phyloP scores from a whole-genome alignment of 306 rosid genomes.

The Vigna angularis region DNA sequence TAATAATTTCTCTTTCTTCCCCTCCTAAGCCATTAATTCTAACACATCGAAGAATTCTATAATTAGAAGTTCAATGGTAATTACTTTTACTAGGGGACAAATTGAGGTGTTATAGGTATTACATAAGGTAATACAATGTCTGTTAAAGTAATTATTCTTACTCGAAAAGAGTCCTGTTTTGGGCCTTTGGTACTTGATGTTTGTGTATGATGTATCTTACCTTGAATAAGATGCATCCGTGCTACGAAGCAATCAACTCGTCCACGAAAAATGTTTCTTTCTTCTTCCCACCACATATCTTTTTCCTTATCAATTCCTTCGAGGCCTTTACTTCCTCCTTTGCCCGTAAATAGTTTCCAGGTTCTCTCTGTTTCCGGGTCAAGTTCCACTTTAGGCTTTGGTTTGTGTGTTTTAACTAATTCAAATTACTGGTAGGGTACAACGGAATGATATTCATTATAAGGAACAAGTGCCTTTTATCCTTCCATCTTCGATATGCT shows the following conservation, averaged over 20 bases:
- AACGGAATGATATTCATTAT: slow-evolving; percentile 65
- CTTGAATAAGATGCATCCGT: slow-evolving; percentile 98
- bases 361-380: slow-evolving; percentile 87
- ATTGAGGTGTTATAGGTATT: slow-evolving; percentile 21
- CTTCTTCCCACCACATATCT: slow-evolving; percentile 93
- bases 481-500: slow-evolving; percentile 44
- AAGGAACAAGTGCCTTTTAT: slow-evolving; percentile 74
- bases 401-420: slow-evolving; percentile 61
- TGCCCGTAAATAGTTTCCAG: slow-evolving; percentile 94
- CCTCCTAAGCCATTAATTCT: slow-evolving; percentile 16
- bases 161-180: not conserved
- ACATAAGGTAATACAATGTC: slow-evolving; percentile 16
- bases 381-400: slow-evolving; percentile 86
- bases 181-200: slow-evolving; percentile 31
- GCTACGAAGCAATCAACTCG: slow-evolving; percentile 92
- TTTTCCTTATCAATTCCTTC: slow-evolving; percentile 51
- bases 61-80: slow-evolving; percentile 27
- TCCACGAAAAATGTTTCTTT: slow-evolving; percentile 82
- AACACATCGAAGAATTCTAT: not conserved
- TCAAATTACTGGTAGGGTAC: slow-evolving; percentile 61
- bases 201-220: slow-evolving; percentile 53
- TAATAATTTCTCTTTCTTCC: slow-evolving; percentile 9
- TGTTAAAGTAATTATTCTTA: slow-evolving; percentile 14
- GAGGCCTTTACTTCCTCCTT: slow-evolving; percentile 61
- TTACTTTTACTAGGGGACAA: slow-evolving; percentile 26